These are phyloP conservation scores for Aspergillus fumigatiaffinis DNA, from an alignment of 2,329 filamentous ascomycete species.

Conservation along the genomic window DNA sequence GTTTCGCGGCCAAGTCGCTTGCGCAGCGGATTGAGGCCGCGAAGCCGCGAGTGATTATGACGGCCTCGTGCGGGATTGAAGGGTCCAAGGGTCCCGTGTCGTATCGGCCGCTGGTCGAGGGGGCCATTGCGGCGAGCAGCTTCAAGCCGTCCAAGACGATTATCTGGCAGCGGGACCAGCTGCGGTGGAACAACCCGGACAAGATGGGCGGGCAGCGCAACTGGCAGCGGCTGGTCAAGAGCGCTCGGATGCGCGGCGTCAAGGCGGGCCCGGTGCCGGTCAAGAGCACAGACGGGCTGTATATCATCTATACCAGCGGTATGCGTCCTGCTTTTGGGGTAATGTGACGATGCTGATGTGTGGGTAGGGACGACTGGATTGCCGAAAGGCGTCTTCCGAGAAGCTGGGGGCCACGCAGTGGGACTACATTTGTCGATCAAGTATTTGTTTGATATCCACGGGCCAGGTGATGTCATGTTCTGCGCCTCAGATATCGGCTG, in stretches of 20 bases:
- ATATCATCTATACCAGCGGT: slow-evolving; percentile 83
- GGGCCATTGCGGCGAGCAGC: slow-evolving; percentile 62
- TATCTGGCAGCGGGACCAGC: slow-evolving; percentile 78
- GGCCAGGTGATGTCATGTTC: slow-evolving; percentile 78
- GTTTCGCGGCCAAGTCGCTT: slow-evolving; percentile 76
- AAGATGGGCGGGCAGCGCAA: slow-evolving; percentile 66
- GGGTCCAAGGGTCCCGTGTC: slow-evolving; percentile 72
- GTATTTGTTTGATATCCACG: slow-evolving; percentile 77
- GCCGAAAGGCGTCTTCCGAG: slow-evolving; percentile 78
- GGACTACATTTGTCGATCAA: slow-evolving; percentile 77
- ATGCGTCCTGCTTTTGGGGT: slow-evolving; percentile 9
- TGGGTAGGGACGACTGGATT: slow-evolving; percentile 66
- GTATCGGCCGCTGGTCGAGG: slow-evolving; percentile 75
- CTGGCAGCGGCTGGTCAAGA: slow-evolving; percentile 74
- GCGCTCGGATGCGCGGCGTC: slow-evolving; percentile 62
- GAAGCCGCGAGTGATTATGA: slow-evolving; percentile 70
- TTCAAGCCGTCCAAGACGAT: slow-evolving; percentile 71
- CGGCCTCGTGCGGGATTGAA: slow-evolving; percentile 89
- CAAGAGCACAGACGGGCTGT: slow-evolving; percentile 72
- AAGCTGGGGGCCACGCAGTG: slow-evolving; percentile 83
- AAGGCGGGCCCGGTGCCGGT: slow-evolving; percentile 74
- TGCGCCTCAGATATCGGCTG: slow-evolving; percentile 86
- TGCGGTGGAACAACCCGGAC: slow-evolving; percentile 68
- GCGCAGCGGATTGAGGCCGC: slow-evolving; percentile 86
- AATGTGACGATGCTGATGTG: background rate